Conservation (phyloP, 139 green algal species). For the Chlamydomonas incerta region DNA sequence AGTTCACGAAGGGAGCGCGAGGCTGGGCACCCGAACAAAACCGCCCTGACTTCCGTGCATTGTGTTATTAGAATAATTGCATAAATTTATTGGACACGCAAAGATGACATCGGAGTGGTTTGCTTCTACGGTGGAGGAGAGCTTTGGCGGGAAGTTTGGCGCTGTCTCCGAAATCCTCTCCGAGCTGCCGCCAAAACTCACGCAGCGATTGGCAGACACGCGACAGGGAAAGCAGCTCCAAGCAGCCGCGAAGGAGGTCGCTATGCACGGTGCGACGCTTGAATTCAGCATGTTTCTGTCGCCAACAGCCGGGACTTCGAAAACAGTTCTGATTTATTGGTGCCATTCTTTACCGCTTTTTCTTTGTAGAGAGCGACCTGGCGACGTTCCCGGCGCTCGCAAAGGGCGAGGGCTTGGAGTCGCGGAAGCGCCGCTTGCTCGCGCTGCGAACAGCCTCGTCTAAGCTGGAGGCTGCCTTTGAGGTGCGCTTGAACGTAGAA, state of each 20-base stretch:
- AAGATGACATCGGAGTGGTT: constrained; percentile 20
- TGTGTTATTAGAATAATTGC: too few species aligned
- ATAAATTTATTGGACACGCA: too few species aligned
- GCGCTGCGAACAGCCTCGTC: background rate
- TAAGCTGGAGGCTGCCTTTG: constrained; percentile 9
- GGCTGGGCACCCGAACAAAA: too few species aligned
- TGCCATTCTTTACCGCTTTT: background rate
- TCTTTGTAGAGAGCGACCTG: background rate
- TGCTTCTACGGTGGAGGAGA: constrained; percentile 3
- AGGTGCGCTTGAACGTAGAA: background rate
- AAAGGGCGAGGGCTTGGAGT: background rate
- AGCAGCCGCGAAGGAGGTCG: background rate
- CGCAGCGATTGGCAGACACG: constrained; percentile 11
- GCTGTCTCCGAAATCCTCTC: constrained; percentile 3
- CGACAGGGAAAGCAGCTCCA: background rate
- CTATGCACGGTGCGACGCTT: background rate
- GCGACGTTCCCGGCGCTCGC: background rate
- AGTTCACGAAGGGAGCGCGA: too few species aligned
- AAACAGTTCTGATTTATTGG: too few species aligned
- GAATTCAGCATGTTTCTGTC: too few species aligned
- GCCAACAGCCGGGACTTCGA: background rate
- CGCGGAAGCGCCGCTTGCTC: background rate
- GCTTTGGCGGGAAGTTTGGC: background rate
- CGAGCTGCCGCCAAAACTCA: constrained; percentile 28
- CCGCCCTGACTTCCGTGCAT: too few species aligned